Percentiles rank a stretch among this genome's conserved stretches.
Evolutionary conservation across 1,284 basidiomycete species (phyloP).

Genomic region (Moesziomyces antarcticus): DNA sequence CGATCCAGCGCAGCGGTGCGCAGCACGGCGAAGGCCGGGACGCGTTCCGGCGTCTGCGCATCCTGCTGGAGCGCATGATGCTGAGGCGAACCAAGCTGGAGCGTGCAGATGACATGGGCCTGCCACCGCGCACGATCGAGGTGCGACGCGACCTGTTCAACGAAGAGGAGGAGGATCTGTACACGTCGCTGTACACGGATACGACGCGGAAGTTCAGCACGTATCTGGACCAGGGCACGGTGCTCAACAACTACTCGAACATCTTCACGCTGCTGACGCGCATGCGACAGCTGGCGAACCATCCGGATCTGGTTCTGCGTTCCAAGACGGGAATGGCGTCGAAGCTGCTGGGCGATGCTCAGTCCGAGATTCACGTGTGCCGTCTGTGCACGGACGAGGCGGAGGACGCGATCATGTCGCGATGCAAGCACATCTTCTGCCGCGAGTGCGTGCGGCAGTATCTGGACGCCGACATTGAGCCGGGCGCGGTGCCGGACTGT

Average conservation of each 20-base stretch:
- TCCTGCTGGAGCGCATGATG: conserved; percentile 95
- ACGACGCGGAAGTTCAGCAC: conserved; percentile 91
- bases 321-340: conserved; percentile 74
- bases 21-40: conserved; percentile 61
- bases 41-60: conserved; percentile 67
- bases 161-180: conserved; percentile 95
- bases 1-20: conserved; percentile 63
- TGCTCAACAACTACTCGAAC: conserved; percentile 70
- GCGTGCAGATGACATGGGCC: conserved; percentile 93
- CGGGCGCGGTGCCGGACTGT: conserved; percentile 77
- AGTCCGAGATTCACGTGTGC: conserved; percentile 72
- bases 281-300: conserved; percentile 69
- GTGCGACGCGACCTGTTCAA: conserved; percentile 93
- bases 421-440: conserved; percentile 84
- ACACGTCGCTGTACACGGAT: conserved; percentile 89
- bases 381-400: conserved; percentile 96
- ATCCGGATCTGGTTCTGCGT: conserved; percentile 90
- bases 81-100: conserved; percentile 81
- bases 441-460: conserved; percentile 96
- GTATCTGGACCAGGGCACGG: conserved; percentile 88
- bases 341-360: conserved; percentile 58
- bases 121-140: conserved; percentile 92
- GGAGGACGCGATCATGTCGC: conserved; percentile 90
- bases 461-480: conserved; percentile 77
- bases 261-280: conserved; percentile 70